Percentiles rank a stretch among this genome's conserved stretches.
Conservation (phyloP, 2,329 filamentous ascomycete genomes). For the Calonectria pauciramosa region DNA sequence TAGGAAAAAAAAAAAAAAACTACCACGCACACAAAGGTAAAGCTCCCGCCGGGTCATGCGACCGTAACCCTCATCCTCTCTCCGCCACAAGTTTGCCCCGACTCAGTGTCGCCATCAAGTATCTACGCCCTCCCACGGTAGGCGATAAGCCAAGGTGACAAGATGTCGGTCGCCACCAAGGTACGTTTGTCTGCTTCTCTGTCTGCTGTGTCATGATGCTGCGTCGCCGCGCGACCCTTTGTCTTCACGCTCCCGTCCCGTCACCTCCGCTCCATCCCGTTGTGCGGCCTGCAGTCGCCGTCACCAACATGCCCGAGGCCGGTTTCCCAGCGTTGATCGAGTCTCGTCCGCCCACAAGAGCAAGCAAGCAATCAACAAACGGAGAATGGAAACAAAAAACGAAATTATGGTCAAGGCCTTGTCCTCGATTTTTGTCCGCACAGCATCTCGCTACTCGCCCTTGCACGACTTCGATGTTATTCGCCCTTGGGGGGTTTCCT, state of each 20-base stretch:
- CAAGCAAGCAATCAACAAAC: background rate
- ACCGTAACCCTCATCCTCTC: slow-evolving; percentile 52
- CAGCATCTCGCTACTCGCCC: background rate
- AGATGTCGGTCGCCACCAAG: slow-evolving; percentile 75
- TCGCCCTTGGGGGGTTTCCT: background rate
- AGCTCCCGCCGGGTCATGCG: slow-evolving; percentile 54
- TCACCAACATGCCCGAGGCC: background rate
- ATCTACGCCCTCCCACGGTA: slow-evolving; percentile 54
- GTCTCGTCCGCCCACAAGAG: background rate
- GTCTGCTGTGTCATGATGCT: slow-evolving; percentile 16
- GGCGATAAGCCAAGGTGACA: slow-evolving; percentile 67
- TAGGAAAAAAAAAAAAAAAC: slow-evolving; percentile 33
- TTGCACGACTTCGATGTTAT: slow-evolving; percentile 1
- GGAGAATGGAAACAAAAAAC: background rate
- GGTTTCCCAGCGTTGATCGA: background rate
- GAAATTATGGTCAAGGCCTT: background rate
- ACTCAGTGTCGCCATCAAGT: slow-evolving; percentile 52
- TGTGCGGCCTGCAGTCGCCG: background rate
- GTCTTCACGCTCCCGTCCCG: background rate
- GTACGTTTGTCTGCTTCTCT: slow-evolving; percentile 55
- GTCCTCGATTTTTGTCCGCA: background rate
- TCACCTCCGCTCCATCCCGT: slow-evolving; percentile 2
- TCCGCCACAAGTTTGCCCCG: slow-evolving; percentile 48
- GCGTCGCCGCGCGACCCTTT: slow-evolving; percentile 8
- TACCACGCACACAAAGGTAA: slow-evolving; percentile 38